Evolutionary conservation across 306 rosid genomes (phyloP).

Genomic region (Malus sieversii): DNA sequence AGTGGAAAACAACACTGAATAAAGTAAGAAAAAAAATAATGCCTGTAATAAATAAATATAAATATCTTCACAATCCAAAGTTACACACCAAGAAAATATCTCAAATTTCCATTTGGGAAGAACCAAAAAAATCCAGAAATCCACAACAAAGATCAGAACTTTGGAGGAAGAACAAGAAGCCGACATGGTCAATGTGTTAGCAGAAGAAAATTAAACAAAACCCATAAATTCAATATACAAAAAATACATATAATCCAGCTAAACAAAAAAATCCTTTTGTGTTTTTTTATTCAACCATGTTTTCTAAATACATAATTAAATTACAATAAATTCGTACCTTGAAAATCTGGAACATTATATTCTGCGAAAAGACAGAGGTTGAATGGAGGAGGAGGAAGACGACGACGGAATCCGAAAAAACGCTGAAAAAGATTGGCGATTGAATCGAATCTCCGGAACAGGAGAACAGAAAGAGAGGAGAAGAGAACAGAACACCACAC

Average conservation of each 20-base stretch:
- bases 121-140: background rate
- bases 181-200: conserved; percentile 29
- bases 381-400: conserved; percentile 38
- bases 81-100: background rate
- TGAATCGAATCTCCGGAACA: conserved; percentile 65
- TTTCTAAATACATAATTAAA: background rate
- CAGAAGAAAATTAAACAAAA: conserved; percentile 19
- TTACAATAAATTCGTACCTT: conserved; percentile 47
- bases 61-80: conserved; percentile 9
- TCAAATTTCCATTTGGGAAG: background rate
- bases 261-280: background rate
- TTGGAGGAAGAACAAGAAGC: background rate
- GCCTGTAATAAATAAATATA: conserved; percentile 1
- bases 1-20: conserved; percentile 21
- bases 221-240: background rate
- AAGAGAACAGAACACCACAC: conserved; percentile 18
- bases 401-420: conserved; percentile 54
- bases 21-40: conserved; percentile 17
- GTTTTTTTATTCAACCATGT: background rate
- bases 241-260: background rate
- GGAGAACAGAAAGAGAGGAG: conserved; percentile 27
- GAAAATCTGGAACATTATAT: conserved; percentile 76
- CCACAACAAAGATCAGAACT: background rate
- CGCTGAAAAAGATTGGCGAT: conserved; percentile 53
- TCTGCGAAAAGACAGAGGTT: conserved; percentile 43